Evolutionary conservation across 257 asterid genomes (phyloP), one percentile per base, ranked within the genome.

Genomic region (Solanum chiquidenum): DNA sequence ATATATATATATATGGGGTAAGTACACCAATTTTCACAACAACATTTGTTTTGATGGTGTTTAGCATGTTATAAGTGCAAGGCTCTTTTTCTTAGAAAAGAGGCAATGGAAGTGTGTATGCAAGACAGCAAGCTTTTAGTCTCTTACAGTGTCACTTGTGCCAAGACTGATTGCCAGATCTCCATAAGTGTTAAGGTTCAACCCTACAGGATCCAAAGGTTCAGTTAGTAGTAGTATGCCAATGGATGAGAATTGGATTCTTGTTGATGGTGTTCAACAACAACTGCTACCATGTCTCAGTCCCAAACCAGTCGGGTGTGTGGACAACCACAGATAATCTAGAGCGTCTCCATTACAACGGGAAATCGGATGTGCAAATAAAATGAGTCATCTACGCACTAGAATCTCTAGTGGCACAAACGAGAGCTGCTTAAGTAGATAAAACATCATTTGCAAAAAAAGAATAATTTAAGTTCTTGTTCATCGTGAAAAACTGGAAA

Each of bases 101-200:
- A 62, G 85, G 31, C 58, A 9, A 46, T 12, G 66, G 31, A 5
- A 16, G 35, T 35, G 7, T 79, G 42, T 27, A 75, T 44, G 34
- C 80, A 40, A 73, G 42, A 85, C n/a, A 85, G 1, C 31, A 20
- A 87, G 90, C 72, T 86, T 87, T 64, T 27, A 69, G 77, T 8
- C 27, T 87, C 93, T 93, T 91, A 95, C 99, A 31, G 99, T 97
- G 92, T 95, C 99, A 88, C 99, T 95, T 85, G 99, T 97, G 87
- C 99, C 99, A 87, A 97, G 96, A 90, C 98, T 95, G 86, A 97
- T 93, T 29, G 98, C 99, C 58, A 97, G 91, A 92, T 97, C 99
- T 68, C 98, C 99, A 25, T 94, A 94, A 88, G 93, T 86, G 84
- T 92, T 95, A 83, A 97, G 97, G 38, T 98, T 95, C 93, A 95